A percentile compares a stretch with the other conserved stretches of the same genome.
Conservation (phyloP, 192 early-diverging fungal genomes). For the Podila horticola region DNA sequence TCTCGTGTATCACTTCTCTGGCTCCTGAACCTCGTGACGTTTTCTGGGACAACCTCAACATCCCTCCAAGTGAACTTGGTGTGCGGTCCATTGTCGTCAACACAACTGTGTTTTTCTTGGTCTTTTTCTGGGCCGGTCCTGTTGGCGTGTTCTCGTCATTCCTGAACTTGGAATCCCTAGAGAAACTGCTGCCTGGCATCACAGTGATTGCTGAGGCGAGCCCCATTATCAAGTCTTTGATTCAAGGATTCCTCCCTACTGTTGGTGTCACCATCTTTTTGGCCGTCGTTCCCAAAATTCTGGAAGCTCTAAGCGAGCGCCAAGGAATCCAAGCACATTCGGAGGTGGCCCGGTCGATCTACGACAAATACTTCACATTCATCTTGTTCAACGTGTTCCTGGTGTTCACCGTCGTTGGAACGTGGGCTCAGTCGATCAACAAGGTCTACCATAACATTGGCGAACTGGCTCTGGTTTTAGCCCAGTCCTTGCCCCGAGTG, state of each 20-base stretch:
- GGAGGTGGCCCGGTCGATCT: conserved; percentile 46
- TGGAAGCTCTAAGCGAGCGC: conserved; percentile 58
- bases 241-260: conserved; percentile 79
- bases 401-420: conserved; percentile 78
- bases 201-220: conserved; percentile 59
- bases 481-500: conserved; percentile 71
- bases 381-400: conserved; percentile 80
- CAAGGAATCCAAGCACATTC: conserved; percentile 61
- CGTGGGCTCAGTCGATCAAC: conserved; percentile 68
- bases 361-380: conserved; percentile 79
- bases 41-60: conserved; percentile 78
- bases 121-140: conserved; percentile 82
- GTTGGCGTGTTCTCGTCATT: conserved; percentile 75
- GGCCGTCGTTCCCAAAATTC: conserved; percentile 74
- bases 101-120: conserved; percentile 67
- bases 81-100: conserved; percentile 64
- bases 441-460: conserved; percentile 73
- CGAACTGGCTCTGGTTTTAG: conserved; percentile 69
- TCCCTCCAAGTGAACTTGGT: conserved; percentile 64
- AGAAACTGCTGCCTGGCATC: conserved; percentile 69
- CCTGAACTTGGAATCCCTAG: conserved; percentile 67
- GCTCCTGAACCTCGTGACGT: conserved; percentile 85
- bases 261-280: conserved; percentile 77
- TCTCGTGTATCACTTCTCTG: conserved; percentile 65
- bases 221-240: conserved; percentile 63